Evolutionary conservation across 257 asterid species (phyloP).

Genomic region (Lycium barbarum): DNA sequence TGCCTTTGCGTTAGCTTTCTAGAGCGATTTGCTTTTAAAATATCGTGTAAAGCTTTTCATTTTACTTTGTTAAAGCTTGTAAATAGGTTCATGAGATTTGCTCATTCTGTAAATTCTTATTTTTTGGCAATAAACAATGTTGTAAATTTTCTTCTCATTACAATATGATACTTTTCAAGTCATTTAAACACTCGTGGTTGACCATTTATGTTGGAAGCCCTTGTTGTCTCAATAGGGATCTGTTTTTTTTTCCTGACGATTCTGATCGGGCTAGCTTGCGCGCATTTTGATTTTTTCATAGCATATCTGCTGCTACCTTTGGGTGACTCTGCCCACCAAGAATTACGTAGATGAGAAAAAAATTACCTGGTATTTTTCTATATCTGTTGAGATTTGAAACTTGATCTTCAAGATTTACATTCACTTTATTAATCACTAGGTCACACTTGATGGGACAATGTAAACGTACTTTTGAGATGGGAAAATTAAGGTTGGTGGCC

Average conservation of each 20-base stretch:
- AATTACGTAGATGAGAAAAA: background rate
- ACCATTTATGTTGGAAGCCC: background rate
- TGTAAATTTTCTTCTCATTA: background rate
- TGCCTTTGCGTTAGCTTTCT: background rate
- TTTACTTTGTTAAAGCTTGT: background rate
- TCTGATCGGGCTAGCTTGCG: background rate
- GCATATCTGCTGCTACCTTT: background rate
- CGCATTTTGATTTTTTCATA: background rate
- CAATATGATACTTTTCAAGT: background rate
- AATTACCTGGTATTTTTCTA: background rate
- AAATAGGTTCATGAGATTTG: background rate
- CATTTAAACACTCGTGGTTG: background rate
- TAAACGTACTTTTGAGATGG: background rate
- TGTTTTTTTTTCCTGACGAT: background rate
- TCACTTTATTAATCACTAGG: background rate
- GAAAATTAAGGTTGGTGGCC: background rate
- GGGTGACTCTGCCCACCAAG: background rate
- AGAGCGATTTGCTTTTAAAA: background rate
- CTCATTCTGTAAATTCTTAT: conserved; percentile 13
- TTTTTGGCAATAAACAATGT: background rate
- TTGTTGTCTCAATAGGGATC: background rate
- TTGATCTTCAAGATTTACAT: background rate
- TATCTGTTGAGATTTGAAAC: background rate
- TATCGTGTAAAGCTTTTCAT: background rate
- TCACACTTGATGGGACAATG: background rate